Evolutionary conservation across 768 basidiomycete genomes (phyloP).

Genomic region (Antrodiella citrinella): DNA sequence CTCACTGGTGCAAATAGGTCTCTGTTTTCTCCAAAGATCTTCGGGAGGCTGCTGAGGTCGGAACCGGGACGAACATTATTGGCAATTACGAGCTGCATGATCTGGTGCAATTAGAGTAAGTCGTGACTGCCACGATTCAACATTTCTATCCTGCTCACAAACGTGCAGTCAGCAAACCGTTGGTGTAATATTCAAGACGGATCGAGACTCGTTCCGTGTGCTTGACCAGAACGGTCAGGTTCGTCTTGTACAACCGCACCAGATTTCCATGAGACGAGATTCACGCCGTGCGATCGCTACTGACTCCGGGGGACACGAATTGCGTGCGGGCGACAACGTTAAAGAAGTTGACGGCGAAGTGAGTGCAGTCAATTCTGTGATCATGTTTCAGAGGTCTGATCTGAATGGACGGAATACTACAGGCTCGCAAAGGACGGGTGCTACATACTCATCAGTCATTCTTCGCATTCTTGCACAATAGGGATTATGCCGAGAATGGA

Average conservation of each 20-base stretch:
- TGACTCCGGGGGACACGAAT: conserved; percentile 82
- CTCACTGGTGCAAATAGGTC: no score
- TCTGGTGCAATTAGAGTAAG: conserved; percentile 92
- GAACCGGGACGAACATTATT: conserved; percentile 81
- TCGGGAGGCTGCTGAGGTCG: conserved; percentile 94
- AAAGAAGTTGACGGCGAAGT: conserved; percentile 90
- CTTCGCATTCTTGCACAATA: conserved; percentile 90
- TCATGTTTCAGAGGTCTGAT: neutral
- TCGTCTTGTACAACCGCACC: conserved; percentile 84
- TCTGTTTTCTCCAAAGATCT: conserved; percentile 97
- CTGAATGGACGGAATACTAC: no score
- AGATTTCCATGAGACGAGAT: conserved; percentile 87
- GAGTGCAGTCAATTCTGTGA: neutral
- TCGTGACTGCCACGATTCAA: conserved; percentile 14
- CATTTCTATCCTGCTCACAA: conserved; percentile 4
- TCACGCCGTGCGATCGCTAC: conserved; percentile 78
- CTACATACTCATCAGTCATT: conserved; percentile 92
- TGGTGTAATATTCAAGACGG: conserved; percentile 96
- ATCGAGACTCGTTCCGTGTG: conserved; percentile 91
- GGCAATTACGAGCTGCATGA: conserved; percentile 96
- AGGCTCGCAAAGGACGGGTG: conserved; percentile 84
- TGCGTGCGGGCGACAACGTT: conserved; percentile 84
- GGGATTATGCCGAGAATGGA: conserved; percentile 83
- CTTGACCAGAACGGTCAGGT: conserved; percentile 91
- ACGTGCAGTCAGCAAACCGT: conserved; percentile 74